phyloP scores from a whole-genome alignment of 768 basidiomycete genomes.

The Kwoniella bestiolae region DNA sequence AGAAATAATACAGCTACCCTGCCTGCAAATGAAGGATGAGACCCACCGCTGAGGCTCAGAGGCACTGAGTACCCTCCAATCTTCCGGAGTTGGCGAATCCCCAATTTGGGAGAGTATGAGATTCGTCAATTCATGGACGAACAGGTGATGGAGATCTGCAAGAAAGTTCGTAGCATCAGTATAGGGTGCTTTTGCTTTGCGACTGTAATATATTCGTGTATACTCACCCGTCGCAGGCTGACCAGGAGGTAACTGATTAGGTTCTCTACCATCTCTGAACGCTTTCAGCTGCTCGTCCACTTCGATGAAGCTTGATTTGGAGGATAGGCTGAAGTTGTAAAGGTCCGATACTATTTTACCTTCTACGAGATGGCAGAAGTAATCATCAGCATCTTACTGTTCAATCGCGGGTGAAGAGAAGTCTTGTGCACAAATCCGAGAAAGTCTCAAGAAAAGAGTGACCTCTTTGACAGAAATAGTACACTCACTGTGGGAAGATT shows the following conservation, averaged over 20 bases:
- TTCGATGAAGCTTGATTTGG: conserved; percentile 28
- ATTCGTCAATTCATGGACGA: conserved; percentile 13
- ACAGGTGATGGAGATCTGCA: conserved; percentile 2
- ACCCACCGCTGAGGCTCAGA: conserved; percentile 10
- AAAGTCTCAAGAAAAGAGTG: too few species aligned
- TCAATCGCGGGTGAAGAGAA: too few species aligned
- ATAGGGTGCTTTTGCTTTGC: neutral
- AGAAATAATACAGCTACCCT: neutral
- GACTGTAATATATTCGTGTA: neutral
- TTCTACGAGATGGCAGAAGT: neutral
- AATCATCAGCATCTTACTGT: neutral
- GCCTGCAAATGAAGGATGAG: neutral
- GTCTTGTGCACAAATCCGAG: too few species aligned
- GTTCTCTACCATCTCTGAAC: conserved; percentile 14
- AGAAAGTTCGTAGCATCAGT: neutral
- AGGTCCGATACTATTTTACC: neutral
- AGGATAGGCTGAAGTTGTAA: neutral
- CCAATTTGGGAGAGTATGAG: conserved; percentile 7
- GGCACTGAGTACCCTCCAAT: neutral
- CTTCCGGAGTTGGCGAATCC: neutral
- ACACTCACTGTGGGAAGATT: conserved; percentile 8
- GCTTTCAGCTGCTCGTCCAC: conserved; percentile 29
- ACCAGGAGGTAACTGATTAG: conserved; percentile 38
- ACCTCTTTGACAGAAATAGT: neutral
- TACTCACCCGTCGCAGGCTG: conserved; percentile 23